Evolutionary conservation across 2,329 filamentous ascomycete genomes (phyloP).

Genomic region (Claviceps digitariae): DNA sequence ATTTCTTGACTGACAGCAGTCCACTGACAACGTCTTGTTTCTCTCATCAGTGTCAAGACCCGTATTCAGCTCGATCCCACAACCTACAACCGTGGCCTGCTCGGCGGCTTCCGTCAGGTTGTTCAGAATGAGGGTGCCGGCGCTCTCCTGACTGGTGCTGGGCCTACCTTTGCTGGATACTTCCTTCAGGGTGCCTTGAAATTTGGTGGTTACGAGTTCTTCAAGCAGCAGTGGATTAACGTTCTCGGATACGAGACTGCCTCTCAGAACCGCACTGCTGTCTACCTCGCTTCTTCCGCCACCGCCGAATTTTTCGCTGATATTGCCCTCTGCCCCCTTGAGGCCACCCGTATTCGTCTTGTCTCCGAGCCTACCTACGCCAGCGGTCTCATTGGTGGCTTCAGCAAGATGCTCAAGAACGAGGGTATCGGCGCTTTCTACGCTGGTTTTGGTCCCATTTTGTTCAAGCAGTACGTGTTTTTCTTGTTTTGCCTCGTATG

Average conservation of each 20-base stretch:
- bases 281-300: slow-evolving; percentile 63
- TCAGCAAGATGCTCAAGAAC: slow-evolving; percentile 68
- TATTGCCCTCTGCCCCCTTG: slow-evolving; percentile 78
- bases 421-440: slow-evolving; percentile 83
- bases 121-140: slow-evolving; percentile 72
- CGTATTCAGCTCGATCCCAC: slow-evolving; percentile 83
- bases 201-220: slow-evolving; percentile 91
- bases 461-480: slow-evolving; percentile 40
- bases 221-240: slow-evolving; percentile 87
- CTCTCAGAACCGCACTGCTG: slow-evolving; percentile 63
- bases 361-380: slow-evolving; percentile 81
- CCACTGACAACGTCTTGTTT: not conserved
- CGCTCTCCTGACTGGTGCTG: slow-evolving; percentile 73
- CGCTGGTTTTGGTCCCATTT: slow-evolving; percentile 77
- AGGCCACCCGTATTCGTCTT: slow-evolving; percentile 87
- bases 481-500: not conserved
- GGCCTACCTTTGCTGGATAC: slow-evolving; percentile 78
- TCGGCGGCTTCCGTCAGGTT: slow-evolving; percentile 79
- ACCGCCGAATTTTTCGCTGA: slow-evolving; percentile 58
- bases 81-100: slow-evolving; percentile 78
- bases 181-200: slow-evolving; percentile 91
- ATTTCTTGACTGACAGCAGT: too few species aligned
- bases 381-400: slow-evolving; percentile 63
- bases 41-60: slow-evolving; percentile 66
- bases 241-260: slow-evolving; percentile 63